A percentile compares a stretch with the other conserved stretches of the same genome.
Evolutionary conservation across 495 filamentous ascomycete genomes (phyloP).

Genomic region (Hypoxylon cercidicola): DNA sequence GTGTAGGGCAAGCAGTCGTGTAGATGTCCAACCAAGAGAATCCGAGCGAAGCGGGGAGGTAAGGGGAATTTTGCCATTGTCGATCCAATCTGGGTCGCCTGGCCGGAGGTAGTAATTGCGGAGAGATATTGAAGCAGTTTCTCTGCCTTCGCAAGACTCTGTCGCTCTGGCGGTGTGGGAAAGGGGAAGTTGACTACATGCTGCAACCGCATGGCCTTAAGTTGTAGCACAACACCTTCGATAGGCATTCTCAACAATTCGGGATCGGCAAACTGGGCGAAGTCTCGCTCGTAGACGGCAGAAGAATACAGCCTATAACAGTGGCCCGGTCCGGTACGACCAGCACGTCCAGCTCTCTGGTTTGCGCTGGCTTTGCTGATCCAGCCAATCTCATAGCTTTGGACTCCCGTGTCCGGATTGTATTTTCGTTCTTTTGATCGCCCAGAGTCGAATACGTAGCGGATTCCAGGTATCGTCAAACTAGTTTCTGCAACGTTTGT

Average conservation of each 20-base stretch:
- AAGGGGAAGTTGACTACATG: slow-evolving; percentile 97
- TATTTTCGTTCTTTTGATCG: slow-evolving; percentile 91
- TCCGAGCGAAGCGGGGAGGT: slow-evolving; percentile 88
- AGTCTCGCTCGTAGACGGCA: slow-evolving; percentile 92
- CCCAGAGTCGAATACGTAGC: slow-evolving; percentile 95
- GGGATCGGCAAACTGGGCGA: slow-evolving; percentile 83
- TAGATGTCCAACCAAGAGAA: slow-evolving; percentile 85
- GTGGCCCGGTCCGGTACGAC: slow-evolving; percentile 94
- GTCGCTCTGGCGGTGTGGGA: slow-evolving; percentile 86
- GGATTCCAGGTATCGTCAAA: slow-evolving; percentile 94
- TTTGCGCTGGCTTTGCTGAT: slow-evolving; percentile 96
- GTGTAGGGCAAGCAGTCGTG: slow-evolving; percentile 87
- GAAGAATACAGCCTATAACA: slow-evolving; percentile 95
- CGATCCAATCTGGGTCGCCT: slow-evolving; percentile 78
- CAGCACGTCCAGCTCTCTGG: slow-evolving; percentile 93
- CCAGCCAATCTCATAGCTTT: slow-evolving; percentile 95
- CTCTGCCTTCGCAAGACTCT: slow-evolving; percentile 85
- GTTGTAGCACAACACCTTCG: slow-evolving; percentile 89
- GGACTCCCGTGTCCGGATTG: slow-evolving; percentile 84
- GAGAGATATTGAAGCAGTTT: slow-evolving; percentile 81
- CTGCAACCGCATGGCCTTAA: slow-evolving; percentile 94
- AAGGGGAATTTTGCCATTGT: slow-evolving; percentile 89
- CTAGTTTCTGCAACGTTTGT: slow-evolving; percentile 98
- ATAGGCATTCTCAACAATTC: slow-evolving; percentile 94
- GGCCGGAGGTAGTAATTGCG: slow-evolving; percentile 72